A percentile compares a stretch with the other conserved stretches of the same genome.
phyloP scores from a whole-genome alignment of 129 eudicot species.

The Mikania micrantha region DNA sequence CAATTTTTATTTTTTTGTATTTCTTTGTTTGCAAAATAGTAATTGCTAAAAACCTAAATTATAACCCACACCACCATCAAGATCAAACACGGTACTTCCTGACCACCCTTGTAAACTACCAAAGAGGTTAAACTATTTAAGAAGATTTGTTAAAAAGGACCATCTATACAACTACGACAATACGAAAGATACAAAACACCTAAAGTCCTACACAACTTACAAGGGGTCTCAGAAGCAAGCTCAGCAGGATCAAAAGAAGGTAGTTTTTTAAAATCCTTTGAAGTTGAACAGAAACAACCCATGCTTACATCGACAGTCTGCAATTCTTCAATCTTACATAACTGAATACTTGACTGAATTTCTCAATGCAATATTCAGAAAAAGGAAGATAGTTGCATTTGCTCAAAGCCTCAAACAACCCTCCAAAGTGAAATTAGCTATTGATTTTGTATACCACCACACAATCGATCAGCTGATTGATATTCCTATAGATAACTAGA shows the following conservation, averaged over 20 bases:
- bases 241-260: slow-evolving; percentile 22
- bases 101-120: slow-evolving; percentile 7
- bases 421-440: slow-evolving; percentile 11
- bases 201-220: slow-evolving; percentile 23
- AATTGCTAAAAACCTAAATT: neutral
- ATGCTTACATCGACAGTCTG: slow-evolving; percentile 16
- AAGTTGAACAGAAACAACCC: slow-evolving; percentile 30
- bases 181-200: neutral
- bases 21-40: neutral
- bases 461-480: slow-evolving; percentile 11
- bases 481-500: slow-evolving; percentile 14
- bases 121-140: neutral
- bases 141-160: neutral
- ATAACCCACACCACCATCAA: neutral
- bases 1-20: neutral
- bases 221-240: slow-evolving; percentile 35
- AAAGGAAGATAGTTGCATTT: neutral
- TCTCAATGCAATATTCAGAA: neutral
- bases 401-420: slow-evolving; percentile 13
- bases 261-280: slow-evolving; percentile 4
- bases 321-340: slow-evolving; percentile 1
- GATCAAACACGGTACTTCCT: neutral
- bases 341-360: neutral
- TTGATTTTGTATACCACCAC: neutral
- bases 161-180: slow-evolving; percentile 14